Evolutionary conservation across 2,329 filamentous ascomycete species (phyloP), one percentile per base, ranked within the genome.

Genomic region (Catunica adiposa): DNA sequence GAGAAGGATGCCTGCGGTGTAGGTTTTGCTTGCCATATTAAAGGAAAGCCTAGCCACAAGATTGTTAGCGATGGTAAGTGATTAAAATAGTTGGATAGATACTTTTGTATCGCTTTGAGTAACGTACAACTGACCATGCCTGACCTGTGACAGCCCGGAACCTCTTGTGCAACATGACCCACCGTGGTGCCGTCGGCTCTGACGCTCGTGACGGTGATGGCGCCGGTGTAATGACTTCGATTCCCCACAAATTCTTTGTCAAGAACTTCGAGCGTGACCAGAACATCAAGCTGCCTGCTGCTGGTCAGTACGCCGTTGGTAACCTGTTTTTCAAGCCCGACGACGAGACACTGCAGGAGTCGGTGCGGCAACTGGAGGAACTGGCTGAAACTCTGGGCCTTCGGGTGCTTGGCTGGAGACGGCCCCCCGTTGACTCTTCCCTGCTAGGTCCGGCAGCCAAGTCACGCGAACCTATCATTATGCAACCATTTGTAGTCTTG

Each of bases 1-100:
- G 92, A 97, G 73, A 97, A 97, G 71, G 92, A 98, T 89, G 89
- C 92, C 63, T 98, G 92, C 68, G 92, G 92, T 86, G 92, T 98
- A 66, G 92, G 92, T 69, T 98, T 98, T 72, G 88, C 90, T 71
- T 94, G 90, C 74, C 86, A 97, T 70, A 97, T 97, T 71, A 97
- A 97, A 77, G 92, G 92, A 75, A 85, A 86, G 70, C 71, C 89
- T 61, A 97, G 89, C 75, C 92, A 97, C 78, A 98, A 97, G 69
- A 97, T 97, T 66, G 85, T 97, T 61, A 95, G 86, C 72, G 90
- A 97, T 94, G 90, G 87, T 92, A 71, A 73, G 82, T n/a, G n/a
- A n/a, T n/a, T 71, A 34, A 11, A 11, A 34, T 34, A 34, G 29
- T 20, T 38, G 44, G 29, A 25, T 22, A 46, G 9, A 31, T 14